phyloP scores from a whole-genome alignment of 345 rosid genomes.

The Eutrema yunnanense region DNA sequence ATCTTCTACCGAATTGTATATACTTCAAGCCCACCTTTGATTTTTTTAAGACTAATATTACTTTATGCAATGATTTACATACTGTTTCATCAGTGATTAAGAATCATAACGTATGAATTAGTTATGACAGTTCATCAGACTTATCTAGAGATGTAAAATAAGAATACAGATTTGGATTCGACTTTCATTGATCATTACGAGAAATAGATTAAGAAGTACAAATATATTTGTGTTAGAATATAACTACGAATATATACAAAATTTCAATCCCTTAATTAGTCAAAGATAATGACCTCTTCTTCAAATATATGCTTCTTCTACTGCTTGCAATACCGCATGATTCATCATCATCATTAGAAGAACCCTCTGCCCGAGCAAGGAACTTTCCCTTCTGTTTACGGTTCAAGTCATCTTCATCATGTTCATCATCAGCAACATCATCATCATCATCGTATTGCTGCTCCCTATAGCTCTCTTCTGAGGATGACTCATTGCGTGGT shows the following conservation, averaged over 20 bases:
- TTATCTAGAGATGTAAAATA: background rate
- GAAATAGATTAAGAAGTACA: background rate
- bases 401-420: slow-evolving; percentile 6
- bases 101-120: background rate
- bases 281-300: slow-evolving; percentile 20
- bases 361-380: slow-evolving; percentile 3
- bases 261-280: background rate
- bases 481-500: slow-evolving; percentile 37
- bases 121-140: background rate
- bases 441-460: background rate
- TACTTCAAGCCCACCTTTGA: background rate
- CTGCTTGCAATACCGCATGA: slow-evolving; percentile 6
- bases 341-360: slow-evolving; percentile 7
- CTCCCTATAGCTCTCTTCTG: slow-evolving; percentile 27
- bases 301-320: slow-evolving; percentile 15
- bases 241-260: background rate
- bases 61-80: background rate
- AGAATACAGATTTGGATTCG: background rate
- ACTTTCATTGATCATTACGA: background rate
- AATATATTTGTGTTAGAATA: background rate
- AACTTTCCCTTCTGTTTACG: slow-evolving; percentile 17
- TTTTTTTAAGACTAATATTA: background rate
- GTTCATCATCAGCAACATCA: slow-evolving; percentile 19
- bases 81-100: background rate
- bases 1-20: slow-evolving; percentile 9